Base-by-base conservation (phyloP, 148 eudicot species). In the Diospyros kaki region DNA sequence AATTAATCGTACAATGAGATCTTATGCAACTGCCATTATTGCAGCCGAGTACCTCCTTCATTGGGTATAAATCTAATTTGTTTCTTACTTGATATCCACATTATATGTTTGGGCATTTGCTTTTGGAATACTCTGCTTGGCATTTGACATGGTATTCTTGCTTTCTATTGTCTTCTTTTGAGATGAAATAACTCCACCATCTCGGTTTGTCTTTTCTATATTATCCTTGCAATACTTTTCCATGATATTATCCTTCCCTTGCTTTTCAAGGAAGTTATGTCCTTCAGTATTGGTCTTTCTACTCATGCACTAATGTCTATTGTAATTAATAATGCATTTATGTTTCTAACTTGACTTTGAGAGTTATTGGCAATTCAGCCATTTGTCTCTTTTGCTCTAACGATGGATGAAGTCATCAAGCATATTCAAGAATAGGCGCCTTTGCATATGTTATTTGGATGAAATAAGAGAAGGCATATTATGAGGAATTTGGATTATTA, bases 1-100 rank as follows among this genome's bases (percentile, higher is more conserved):
- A 5, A 73, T 92, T 45, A 94, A 92, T 83, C 98, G 98, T 68
- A 83, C 98, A 67, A 83, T 90, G 89, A 89, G 92, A 86, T 87
- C 92, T 40, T 94, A 94, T 89, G 98, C 98, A 62, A 77, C 90
- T 44, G 84, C 93, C 54, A 89, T 94, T 56, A 46, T 92, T 44
- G 82, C 72, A 15, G 97, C 98, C 76, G 98, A 92, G 69, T 90
- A 92, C 84, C 41, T 94, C 80, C 91, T 94, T 71, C 88, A 83
- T 48, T 92, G 97, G 98, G 98, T 94, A 94, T 79, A 82, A 68
- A 75, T 70, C 40, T 17, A 40, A 18, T 13, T 44, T 17, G 52
- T 7, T 41, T 10, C 1, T 69, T 17, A 52, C 56, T 69, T 51
- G 28, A 28, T 28, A 28, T 28, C 28, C 28, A 28, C 28, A 28